Percentiles rank a stretch among this genome's conserved stretches.
Conservation (phyloP, 805 yeast species). For the Saccharomyces paradoxus region DNA sequence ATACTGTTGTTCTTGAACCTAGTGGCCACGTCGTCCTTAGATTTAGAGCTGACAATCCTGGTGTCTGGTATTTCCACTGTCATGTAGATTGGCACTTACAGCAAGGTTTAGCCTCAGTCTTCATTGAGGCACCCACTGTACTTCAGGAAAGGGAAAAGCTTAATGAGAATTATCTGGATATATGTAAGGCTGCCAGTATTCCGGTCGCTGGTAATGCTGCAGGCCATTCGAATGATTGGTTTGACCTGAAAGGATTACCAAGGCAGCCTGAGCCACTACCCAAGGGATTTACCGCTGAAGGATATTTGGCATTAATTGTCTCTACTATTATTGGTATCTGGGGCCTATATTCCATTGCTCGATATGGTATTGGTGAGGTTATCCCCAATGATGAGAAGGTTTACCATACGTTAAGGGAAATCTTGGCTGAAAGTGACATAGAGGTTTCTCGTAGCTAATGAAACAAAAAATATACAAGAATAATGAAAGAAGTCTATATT, state of each 20-base stretch:
- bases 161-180: slow-evolving; percentile 41
- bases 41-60: slow-evolving; percentile 80
- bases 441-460: background rate
- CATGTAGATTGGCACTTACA: slow-evolving; percentile 81
- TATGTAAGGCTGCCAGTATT: slow-evolving; percentile 42
- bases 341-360: slow-evolving; percentile 52
- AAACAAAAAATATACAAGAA: background rate
- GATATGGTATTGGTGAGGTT: slow-evolving; percentile 60
- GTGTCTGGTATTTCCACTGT: slow-evolving; percentile 92
- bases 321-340: slow-evolving; percentile 50
- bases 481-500: background rate
- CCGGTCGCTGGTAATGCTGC: slow-evolving; percentile 64
- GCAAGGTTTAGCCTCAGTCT: slow-evolving; percentile 68
- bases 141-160: slow-evolving; percentile 38
- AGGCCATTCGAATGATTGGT: slow-evolving; percentile 48
- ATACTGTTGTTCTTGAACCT: slow-evolving; percentile 59
- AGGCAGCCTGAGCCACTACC: slow-evolving; percentile 58
- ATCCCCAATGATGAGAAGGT: slow-evolving; percentile 40
- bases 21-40: slow-evolving; percentile 63
- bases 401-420: slow-evolving; percentile 32
- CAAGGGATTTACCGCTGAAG: slow-evolving; percentile 59
- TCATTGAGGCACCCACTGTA: slow-evolving; percentile 60
- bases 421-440: slow-evolving; percentile 25
- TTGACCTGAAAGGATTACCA: slow-evolving; percentile 52
- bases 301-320: slow-evolving; percentile 52